Evolutionary conservation across 352 stramenopile genomes (phyloP).

Genomic region (Pythium rhizo-oryzae): DNA sequence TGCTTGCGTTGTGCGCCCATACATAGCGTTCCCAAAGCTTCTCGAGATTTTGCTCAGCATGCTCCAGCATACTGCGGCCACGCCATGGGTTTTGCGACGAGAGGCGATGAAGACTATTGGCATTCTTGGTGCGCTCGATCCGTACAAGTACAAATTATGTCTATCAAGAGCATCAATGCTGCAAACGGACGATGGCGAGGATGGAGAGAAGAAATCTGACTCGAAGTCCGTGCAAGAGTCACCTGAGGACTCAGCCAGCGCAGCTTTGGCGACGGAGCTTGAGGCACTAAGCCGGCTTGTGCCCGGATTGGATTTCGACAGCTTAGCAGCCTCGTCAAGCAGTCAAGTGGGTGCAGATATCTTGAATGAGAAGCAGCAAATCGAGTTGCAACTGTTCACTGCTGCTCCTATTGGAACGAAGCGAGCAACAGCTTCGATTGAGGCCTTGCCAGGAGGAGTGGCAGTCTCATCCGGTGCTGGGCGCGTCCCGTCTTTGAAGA

Average conservation of each 20-base stretch:
- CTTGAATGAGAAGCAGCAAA: slow-evolving; percentile 87
- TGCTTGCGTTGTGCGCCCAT: slow-evolving; percentile 93
- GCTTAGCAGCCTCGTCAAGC: slow-evolving; percentile 59
- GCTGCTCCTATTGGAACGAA: slow-evolving; percentile 85
- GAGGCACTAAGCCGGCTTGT: slow-evolving; percentile 22
- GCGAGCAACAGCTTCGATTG: slow-evolving; percentile 31
- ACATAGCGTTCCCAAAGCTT: slow-evolving; percentile 96
- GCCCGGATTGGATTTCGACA: slow-evolving; percentile 48
- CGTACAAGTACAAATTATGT: slow-evolving; percentile 94
- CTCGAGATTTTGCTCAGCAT: slow-evolving; percentile 95
- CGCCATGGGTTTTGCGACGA: slow-evolving; percentile 91
- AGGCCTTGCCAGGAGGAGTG: slow-evolving; percentile 2
- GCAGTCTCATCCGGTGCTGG: slow-evolving; percentile 2
- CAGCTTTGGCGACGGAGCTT: slow-evolving; percentile 20
- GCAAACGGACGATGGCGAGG: slow-evolving; percentile 56
- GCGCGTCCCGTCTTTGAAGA: background rate
- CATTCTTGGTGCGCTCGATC: slow-evolving; percentile 95
- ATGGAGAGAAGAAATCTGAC: slow-evolving; percentile 43
- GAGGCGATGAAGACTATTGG: slow-evolving; percentile 98
- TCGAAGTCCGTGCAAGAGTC: slow-evolving; percentile 28
- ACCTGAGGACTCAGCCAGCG: slow-evolving; percentile 26
- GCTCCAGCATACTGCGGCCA: slow-evolving; percentile 89
- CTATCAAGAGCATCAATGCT: slow-evolving; percentile 68
- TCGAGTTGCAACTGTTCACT: slow-evolving; percentile 85
- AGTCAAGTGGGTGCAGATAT: slow-evolving; percentile 55